Evolutionary conservation across 441 rosid species (phyloP).

Genomic region (Pelargonium australe): DNA sequence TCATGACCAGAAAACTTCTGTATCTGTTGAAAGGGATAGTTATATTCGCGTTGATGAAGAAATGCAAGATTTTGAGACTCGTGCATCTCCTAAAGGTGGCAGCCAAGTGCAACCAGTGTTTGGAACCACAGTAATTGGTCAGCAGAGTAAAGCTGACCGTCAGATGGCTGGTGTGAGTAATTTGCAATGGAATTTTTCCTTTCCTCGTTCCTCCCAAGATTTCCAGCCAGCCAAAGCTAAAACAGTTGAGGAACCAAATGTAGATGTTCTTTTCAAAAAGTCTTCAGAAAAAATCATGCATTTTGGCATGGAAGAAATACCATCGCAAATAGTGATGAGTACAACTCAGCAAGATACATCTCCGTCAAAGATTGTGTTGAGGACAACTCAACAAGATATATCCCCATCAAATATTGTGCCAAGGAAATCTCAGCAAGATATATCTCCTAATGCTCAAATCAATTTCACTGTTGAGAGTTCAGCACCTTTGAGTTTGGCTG

Average conservation of each 20-base stretch:
- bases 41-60: slow-evolving; percentile 34
- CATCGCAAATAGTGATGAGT: slow-evolving; percentile 18
- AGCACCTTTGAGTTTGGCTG: slow-evolving; percentile 24
- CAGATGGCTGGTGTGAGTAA: slow-evolving; percentile 24
- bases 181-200: slow-evolving; percentile 34
- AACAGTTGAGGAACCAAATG: slow-evolving; percentile 30
- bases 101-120: slow-evolving; percentile 25
- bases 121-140: slow-evolving; percentile 29
- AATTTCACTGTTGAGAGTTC: slow-evolving; percentile 26
- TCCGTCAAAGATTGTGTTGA: not conserved
- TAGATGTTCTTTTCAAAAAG: slow-evolving; percentile 21
- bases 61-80: slow-evolving; percentile 36
- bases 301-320: slow-evolving; percentile 32
- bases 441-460: slow-evolving; percentile 24
- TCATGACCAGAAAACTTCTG: slow-evolving; percentile 27
- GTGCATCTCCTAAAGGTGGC: slow-evolving; percentile 34
- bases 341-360: slow-evolving; percentile 32
- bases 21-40: slow-evolving; percentile 32
- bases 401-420: slow-evolving; percentile 1
- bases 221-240: slow-evolving; percentile 29
- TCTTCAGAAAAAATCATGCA: slow-evolving; percentile 30
- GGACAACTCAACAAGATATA: not conserved
- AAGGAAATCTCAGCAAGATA: slow-evolving; percentile 17
- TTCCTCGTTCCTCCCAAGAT: slow-evolving; percentile 34
- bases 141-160: slow-evolving; percentile 28